phyloP scores from a whole-genome alignment of 768 basidiomycete genomes.

The Mycena crocata region DNA sequence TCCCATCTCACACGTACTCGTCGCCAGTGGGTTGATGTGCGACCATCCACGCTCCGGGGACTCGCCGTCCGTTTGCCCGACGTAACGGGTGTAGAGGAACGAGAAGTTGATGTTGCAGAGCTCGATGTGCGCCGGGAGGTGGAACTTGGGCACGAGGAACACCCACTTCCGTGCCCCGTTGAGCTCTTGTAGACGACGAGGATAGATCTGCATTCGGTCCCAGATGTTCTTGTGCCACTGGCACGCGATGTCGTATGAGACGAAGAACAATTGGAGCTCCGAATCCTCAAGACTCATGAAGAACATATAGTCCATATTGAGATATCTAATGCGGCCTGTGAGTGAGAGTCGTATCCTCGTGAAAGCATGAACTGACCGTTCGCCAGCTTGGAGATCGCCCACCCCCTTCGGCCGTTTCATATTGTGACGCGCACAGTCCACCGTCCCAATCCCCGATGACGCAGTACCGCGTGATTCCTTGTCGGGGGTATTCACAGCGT shows the following conservation, averaged over 20 bases:
- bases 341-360: not conserved
- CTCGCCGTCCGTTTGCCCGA: conserved; percentile 52
- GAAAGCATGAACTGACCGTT: not conserved
- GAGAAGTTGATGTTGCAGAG: conserved; percentile 30
- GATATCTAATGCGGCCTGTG: not conserved
- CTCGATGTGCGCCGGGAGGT: conserved; percentile 35
- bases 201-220: conserved; percentile 29
- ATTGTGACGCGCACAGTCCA: conserved; percentile 24
- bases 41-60: conserved; percentile 45
- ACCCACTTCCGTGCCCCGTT: not conserved
- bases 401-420: not conserved
- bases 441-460: conserved; percentile 28
- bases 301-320: conserved; percentile 33
- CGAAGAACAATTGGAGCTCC: conserved; percentile 14
- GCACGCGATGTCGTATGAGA: conserved; percentile 40
- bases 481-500: not conserved
- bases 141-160: conserved; percentile 41
- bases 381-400: not conserved
- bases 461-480: not conserved
- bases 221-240: conserved; percentile 26
- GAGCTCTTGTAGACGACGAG: conserved; percentile 6
- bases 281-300: conserved; percentile 28
- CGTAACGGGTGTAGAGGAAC: conserved; percentile 39
- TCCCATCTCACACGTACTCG: not conserved
- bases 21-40: not conserved